Percentiles rank a stretch among this genome's conserved stretches.
phyloP scores from a whole-genome alignment of 352 stramenopile genomes.

The Globisporangium perplexum region DNA sequence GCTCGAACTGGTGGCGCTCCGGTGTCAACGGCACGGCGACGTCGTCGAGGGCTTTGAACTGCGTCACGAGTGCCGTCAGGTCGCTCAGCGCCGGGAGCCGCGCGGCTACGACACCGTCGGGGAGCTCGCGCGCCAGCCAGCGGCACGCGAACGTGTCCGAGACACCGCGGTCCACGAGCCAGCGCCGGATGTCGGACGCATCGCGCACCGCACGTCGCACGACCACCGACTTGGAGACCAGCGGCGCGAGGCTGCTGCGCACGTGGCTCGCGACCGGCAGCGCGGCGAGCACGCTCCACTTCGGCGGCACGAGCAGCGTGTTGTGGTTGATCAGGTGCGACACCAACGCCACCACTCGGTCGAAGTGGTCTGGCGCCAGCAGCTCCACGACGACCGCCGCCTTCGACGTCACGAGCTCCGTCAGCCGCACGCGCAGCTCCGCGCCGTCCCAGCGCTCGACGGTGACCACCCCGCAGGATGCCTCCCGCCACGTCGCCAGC shows the following conservation, averaged over 20 bases:
- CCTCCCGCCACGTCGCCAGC: slow-evolving; percentile 7
- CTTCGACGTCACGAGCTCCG: slow-evolving; percentile 23
- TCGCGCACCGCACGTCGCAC: slow-evolving; percentile 1
- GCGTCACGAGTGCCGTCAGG: neutral
- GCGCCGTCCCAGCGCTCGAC: slow-evolving; percentile 9
- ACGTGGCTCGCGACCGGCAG: slow-evolving; percentile 23
- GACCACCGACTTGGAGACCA: slow-evolving; percentile 17
- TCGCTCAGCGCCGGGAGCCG: neutral
- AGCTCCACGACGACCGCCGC: slow-evolving; percentile 39
- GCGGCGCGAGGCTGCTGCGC: slow-evolving; percentile 20
- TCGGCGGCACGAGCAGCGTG: slow-evolving; percentile 33
- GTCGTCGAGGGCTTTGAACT: slow-evolving; percentile 2
- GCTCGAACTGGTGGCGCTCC: slow-evolving; percentile 11
- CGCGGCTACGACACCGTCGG: neutral
- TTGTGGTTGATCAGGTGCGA: slow-evolving; percentile 52
- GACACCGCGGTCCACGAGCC: slow-evolving; percentile 14
- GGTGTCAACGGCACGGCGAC: neutral
- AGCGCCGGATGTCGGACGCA: neutral
- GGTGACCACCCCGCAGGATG: slow-evolving; percentile 3
- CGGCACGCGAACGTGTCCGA: slow-evolving; percentile 11
- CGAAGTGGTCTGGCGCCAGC: slow-evolving; percentile 18
- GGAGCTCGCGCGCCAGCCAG: slow-evolving; percentile 10
- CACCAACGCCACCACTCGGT: slow-evolving; percentile 27
- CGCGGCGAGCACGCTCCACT: slow-evolving; percentile 41
- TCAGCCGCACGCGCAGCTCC: slow-evolving; percentile 12